Conservation (phyloP, 805 yeast genomes). For the Teunomyces barrocoloradensis region DNA sequence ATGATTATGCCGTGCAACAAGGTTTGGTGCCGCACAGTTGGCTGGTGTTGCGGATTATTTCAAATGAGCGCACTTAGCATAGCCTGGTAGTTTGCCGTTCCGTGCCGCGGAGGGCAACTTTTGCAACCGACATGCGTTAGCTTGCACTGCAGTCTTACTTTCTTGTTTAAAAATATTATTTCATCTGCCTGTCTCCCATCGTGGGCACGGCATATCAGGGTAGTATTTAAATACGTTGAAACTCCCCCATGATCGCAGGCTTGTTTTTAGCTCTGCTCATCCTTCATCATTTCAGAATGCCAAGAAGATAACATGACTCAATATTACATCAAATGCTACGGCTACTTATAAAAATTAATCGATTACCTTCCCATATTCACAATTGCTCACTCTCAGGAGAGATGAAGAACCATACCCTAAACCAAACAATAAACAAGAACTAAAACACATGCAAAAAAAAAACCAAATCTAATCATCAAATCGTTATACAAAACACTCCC, state of each 20-base stretch:
- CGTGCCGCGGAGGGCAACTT: background rate
- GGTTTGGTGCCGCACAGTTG: background rate
- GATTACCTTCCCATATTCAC: background rate
- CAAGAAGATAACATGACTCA: too few species aligned
- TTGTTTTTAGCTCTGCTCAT: too few species aligned
- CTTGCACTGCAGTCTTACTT: background rate
- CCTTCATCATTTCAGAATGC: too few species aligned
- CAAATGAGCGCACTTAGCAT: background rate
- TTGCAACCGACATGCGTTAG: background rate
- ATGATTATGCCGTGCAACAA: background rate
- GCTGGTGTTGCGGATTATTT: background rate
- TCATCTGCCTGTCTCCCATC: background rate
- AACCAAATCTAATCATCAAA: background rate
- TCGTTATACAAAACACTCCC: background rate
- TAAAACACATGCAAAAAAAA: background rate
- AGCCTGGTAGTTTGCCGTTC: background rate
- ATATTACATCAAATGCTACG: background rate
- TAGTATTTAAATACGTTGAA: background rate
- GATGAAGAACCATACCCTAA: background rate
- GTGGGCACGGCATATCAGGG: background rate
- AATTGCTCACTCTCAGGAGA: background rate
- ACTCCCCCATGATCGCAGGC: too few species aligned
- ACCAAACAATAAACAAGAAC: background rate
- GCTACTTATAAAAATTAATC: background rate
- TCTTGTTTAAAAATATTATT: background rate